Percentiles rank a stretch among this genome's conserved stretches.
These are phyloP conservation scores for Calendula officinalis DNA, from an alignment of 129 eudicot genomes.

Conservation along the genomic window DNA sequence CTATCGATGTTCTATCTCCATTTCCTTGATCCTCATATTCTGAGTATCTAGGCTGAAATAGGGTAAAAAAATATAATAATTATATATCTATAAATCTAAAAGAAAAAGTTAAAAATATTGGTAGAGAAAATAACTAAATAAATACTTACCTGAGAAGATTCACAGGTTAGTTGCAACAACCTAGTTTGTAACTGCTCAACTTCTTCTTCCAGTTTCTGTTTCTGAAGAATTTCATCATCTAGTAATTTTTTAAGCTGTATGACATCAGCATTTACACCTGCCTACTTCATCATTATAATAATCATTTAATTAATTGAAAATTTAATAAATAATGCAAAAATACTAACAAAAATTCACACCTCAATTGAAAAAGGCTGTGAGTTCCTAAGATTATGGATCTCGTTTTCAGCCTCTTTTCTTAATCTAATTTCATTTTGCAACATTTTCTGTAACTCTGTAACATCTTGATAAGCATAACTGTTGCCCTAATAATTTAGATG, in stretches of 20 bases:
- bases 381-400: conserved; percentile 51
- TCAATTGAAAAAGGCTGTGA: conserved; percentile 47
- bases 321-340: conserved; percentile 1
- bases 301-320: conserved; percentile 12
- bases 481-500: conserved; percentile 33
- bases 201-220: conserved; percentile 80
- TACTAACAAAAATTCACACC: conserved; percentile 37
- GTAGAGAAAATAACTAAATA: neutral
- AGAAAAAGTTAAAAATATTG: neutral
- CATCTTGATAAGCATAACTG: conserved; percentile 39
- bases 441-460: conserved; percentile 47
- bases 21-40: conserved; percentile 51
- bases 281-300: conserved; percentile 40
- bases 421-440: conserved; percentile 62
- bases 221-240: conserved; percentile 66
- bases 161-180: conserved; percentile 61
- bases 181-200: conserved; percentile 54
- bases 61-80: neutral
- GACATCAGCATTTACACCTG: conserved; percentile 60
- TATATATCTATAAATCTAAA: conserved; percentile 2
- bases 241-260: conserved; percentile 51
- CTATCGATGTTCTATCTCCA: conserved; percentile 65
- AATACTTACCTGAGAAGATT: conserved; percentile 58
- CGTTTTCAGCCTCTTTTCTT: conserved; percentile 74
- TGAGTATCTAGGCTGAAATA: conserved; percentile 39